A percentile compares a stretch with the other conserved stretches of the same genome.
Conservation (phyloP, 768 basidiomycete species). For the Russula dissimulans region DNA sequence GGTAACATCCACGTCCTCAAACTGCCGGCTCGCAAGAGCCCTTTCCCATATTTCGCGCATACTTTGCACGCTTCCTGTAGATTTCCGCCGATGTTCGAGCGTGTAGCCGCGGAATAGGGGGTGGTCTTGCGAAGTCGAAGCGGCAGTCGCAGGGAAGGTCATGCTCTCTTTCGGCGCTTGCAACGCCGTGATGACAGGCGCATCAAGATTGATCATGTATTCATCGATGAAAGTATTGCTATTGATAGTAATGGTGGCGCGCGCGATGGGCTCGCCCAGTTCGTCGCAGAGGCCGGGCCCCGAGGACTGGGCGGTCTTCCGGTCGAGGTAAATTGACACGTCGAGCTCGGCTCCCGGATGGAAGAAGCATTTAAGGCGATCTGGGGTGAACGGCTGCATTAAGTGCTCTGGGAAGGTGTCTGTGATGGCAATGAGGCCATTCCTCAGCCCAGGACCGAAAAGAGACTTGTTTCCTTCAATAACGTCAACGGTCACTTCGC, state of each 20-base stretch:
- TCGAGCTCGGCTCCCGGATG: constrained; percentile 11
- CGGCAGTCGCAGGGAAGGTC: not conserved
- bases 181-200: not conserved
- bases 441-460: constrained; percentile 8
- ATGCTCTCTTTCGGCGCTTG: constrained; percentile 5
- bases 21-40: constrained; percentile 4
- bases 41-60: constrained; percentile 12
- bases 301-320: not conserved
- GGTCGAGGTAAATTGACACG: constrained; percentile 17
- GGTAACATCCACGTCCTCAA: not conserved
- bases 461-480: constrained; percentile 1
- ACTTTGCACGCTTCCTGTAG: not conserved
- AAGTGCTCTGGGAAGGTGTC: constrained; percentile 17
- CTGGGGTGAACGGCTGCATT: constrained; percentile 18
- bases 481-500: constrained; percentile 14
- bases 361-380: constrained; percentile 4
- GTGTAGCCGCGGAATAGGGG: constrained; percentile 15
- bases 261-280: constrained; percentile 11
- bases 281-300: constrained; percentile 14
- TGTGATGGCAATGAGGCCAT: constrained; percentile 16
- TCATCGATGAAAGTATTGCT: constrained; percentile 13
- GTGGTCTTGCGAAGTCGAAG: constrained; percentile 10
- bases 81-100: not conserved
- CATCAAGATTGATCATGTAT: constrained; percentile 15
- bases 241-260: constrained; percentile 15